phyloP scores from a whole-genome alignment of 345 rosid species.

The Eucalyptus erythrocorys region DNA sequence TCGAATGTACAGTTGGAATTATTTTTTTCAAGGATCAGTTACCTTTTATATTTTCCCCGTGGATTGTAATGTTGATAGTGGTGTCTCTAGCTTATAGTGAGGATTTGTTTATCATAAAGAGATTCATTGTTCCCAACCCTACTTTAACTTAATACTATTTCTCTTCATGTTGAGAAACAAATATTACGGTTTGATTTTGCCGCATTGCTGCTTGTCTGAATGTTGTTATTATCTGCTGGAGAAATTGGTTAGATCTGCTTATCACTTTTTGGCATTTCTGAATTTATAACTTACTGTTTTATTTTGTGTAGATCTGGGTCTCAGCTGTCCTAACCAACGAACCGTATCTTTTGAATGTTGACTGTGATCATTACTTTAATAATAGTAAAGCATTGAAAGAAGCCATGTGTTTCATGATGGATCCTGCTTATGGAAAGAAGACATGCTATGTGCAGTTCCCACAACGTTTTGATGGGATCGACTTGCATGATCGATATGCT shows the following conservation, averaged over 20 bases:
- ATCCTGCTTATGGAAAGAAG: slow-evolving; percentile 75
- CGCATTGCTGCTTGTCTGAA: too few relatives aligned
- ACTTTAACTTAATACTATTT: too few relatives aligned
- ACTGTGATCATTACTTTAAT: slow-evolving; percentile 99
- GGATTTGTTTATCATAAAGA: too few relatives aligned
- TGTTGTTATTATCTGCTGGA: too few relatives aligned
- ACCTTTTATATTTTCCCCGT: too few relatives aligned
- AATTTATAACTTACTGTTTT: neutral
- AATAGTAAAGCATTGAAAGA: slow-evolving; percentile 97
- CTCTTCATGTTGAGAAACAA: too few relatives aligned
- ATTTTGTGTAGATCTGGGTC: slow-evolving; percentile 72
- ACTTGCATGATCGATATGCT: slow-evolving; percentile 97
- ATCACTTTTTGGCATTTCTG: neutral
- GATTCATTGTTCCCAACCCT: too few relatives aligned
- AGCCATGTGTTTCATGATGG: slow-evolving; percentile 99
- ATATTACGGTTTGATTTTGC: too few relatives aligned
- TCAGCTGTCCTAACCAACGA: slow-evolving; percentile 99
- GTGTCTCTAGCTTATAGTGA: too few relatives aligned
- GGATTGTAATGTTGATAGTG: too few relatives aligned
- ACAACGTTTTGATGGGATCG: slow-evolving; percentile 99
- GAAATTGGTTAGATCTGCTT: neutral
- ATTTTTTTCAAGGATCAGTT: too few relatives aligned
- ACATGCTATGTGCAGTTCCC: slow-evolving; percentile 99
- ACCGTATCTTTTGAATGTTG: slow-evolving; percentile 93
- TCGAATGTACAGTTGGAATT: too few relatives aligned